Evolutionary conservation across 164 flowering plant genomes (phyloP), one percentile per base, ranked within the genome.

Genomic region (Kalanchoe fedtschenkoi): DNA sequence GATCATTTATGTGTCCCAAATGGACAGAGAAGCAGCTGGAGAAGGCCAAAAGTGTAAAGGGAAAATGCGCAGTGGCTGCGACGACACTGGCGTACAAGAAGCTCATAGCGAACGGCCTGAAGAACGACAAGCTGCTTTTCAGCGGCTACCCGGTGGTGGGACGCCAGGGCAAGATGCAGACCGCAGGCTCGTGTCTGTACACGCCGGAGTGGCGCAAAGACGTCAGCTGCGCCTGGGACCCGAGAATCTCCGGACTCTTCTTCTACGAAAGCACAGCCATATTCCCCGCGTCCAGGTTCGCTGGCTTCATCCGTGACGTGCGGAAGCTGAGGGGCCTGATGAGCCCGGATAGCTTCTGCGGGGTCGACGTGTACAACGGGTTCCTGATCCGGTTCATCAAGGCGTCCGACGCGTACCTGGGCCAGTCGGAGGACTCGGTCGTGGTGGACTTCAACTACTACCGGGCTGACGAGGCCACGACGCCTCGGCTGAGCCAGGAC

Each of bases 71-170:
- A 1, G 32, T 80, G 69, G 97, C 96, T n/a, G 55, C 75, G 7
- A 17, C 86, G 1, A 58, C 60, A 28, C 4, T 83, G 47, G 86
- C 64, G n/a, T 75, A 35, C 70, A 91, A 85, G 75, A 84, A 84
- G 66, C 42, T 84, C 14, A 62, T 71, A 0, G 96, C 77, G 30
- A 85, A 85, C 62, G 96, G 97, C 34, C 69, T 89, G 67, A 89
- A 85, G 69, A 88, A 87, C 76, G 74, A 79, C 67, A 73, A 74
- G 21, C 34, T 82, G 5, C 62, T 83, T 56, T 91, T 91, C 77
- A 89, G 85, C 0, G 88, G 92, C 24, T 91, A 91, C 65, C 97
- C 97, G 16, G 95, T 89, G 1, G 76, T 89, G 54, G 97, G 97
- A 15, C 81, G 29, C 6, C 97, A 91, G 62, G 82, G 80, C 24